These are phyloP conservation scores for Beauveria varroae DNA, from an alignment of 2,329 filamentous ascomycete species.

Conservation along the genomic window DNA sequence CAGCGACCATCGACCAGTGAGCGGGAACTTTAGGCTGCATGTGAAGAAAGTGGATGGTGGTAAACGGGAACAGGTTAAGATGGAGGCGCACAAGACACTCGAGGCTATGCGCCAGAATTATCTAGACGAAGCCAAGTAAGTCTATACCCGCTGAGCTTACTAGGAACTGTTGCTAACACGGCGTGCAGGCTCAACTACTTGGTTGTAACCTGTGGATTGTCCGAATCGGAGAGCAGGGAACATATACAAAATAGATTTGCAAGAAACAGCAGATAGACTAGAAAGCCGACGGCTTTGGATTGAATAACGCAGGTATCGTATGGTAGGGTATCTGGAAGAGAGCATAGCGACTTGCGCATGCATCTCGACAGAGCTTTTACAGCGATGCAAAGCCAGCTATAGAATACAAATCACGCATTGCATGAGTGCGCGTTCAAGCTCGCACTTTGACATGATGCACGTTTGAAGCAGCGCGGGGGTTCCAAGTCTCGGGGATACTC, in stretches of 20 bases:
- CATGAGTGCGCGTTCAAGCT: neutral
- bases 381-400: neutral
- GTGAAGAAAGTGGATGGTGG: conserved; percentile 73
- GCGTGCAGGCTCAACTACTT: conserved; percentile 41
- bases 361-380: neutral
- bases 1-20: conserved; percentile 90
- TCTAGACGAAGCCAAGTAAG: conserved; percentile 70
- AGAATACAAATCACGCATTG: neutral
- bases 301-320: neutral
- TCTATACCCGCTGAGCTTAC: neutral
- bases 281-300: neutral
- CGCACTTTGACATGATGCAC: neutral
- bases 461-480: neutral
- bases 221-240: conserved; percentile 40
- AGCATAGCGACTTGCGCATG: neutral
- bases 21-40: conserved; percentile 71
- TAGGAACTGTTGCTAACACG: neutral
- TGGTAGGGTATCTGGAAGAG: neutral
- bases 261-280: conserved; percentile 14
- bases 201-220: conserved; percentile 45
- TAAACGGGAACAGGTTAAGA: conserved; percentile 59
- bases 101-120: conserved; percentile 62
- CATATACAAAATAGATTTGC: conserved; percentile 36
- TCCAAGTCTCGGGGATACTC: neutral
- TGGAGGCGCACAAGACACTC: conserved; percentile 67